These are phyloP conservation scores for Elymus sibiricus DNA, from an alignment of 176 grass and related monocot species.

Conservation along the genomic window DNA sequence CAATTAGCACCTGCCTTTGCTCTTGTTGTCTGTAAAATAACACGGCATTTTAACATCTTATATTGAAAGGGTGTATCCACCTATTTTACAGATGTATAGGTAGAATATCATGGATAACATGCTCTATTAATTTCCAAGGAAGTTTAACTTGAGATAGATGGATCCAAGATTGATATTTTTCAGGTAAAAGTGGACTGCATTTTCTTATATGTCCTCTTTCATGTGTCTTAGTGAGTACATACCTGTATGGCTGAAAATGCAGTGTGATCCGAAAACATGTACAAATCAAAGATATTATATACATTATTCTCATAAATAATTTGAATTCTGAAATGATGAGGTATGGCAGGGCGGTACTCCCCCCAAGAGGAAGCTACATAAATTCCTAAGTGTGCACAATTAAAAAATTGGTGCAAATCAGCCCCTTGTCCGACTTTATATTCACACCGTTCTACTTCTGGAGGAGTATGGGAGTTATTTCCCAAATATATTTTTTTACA, in stretches of 20 bases:
- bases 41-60: not conserved
- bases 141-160: constrained; percentile 80
- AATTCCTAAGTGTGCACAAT: not conserved
- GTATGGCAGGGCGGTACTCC: not conserved
- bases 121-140: constrained; percentile 67
- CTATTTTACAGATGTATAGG: not conserved
- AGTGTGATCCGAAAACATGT: not conserved
- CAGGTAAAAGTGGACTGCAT: constrained; percentile 29
- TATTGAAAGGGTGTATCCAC: not conserved
- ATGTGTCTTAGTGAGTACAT: not conserved
- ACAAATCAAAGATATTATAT: not conserved
- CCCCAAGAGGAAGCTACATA: not conserved
- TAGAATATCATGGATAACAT: constrained; percentile 85
- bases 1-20: not conserved
- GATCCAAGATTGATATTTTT: constrained; percentile 60
- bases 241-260: not conserved
- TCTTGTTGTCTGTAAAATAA: not conserved
- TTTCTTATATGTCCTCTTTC: constrained; percentile 12
- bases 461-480: not conserved
- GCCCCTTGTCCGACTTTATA: not conserved
- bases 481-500: not conserved
- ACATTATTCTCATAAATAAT: not conserved
- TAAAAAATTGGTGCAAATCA: not conserved
- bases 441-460: not conserved
- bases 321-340: not conserved